Percentiles rank a stretch among this genome's conserved stretches.
Evolutionary conservation across 495 filamentous ascomycete species (phyloP).

Genomic region (Daldinia caldariorum): DNA sequence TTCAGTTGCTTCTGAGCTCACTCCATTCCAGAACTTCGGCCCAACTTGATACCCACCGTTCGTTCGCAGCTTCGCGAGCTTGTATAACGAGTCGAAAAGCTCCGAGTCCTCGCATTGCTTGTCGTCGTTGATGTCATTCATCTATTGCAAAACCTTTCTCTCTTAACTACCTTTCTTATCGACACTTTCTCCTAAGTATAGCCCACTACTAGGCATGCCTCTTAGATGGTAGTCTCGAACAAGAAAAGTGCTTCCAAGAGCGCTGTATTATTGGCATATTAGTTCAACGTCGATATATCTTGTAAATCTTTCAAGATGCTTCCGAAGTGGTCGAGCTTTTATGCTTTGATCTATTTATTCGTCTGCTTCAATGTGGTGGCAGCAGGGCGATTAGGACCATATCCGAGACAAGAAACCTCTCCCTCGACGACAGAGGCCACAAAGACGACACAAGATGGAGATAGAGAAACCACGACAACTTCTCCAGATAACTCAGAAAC

Average conservation of each 20-base stretch:
- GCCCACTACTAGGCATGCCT: constrained; percentile 26
- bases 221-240: constrained; percentile 11
- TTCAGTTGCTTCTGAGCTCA: constrained; percentile 19
- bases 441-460: constrained; percentile 31
- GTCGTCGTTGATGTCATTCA: constrained; percentile 7
- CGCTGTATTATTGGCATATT: constrained; percentile 18
- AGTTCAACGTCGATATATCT: background rate
- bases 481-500: constrained; percentile 22
- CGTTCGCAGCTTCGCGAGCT: constrained; percentile 23
- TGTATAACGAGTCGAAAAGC: constrained; percentile 9
- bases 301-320: constrained; percentile 28
- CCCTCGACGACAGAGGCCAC: constrained; percentile 31
- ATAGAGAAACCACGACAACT: constrained; percentile 18
- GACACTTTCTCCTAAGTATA: constrained; percentile 7
- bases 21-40: constrained; percentile 37
- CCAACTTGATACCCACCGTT: constrained; percentile 12
- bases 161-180: background rate
- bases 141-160: background rate
- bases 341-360: constrained; percentile 48
- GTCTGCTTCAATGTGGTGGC: constrained; percentile 35
- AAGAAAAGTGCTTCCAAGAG: constrained; percentile 36
- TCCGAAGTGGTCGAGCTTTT: constrained; percentile 29
- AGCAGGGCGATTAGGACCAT: constrained; percentile 20
- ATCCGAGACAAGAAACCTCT: constrained; percentile 45
- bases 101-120: background rate